Evolutionary conservation across 225 moss, liverwort and hornwort species (phyloP).

Genomic region (Marchantia paleacea): DNA sequence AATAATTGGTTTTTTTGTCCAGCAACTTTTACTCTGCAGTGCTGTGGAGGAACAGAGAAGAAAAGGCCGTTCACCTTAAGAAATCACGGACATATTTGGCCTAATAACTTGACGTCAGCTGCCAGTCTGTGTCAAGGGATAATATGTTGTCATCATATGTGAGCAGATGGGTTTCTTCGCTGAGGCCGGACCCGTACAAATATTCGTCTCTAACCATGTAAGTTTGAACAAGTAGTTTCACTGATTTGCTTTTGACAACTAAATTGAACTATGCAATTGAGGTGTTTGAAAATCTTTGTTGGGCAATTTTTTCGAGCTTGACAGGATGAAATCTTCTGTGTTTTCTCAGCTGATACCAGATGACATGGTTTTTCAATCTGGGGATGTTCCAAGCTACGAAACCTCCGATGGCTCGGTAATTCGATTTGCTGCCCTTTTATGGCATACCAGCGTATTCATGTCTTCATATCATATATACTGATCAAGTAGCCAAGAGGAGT

Average conservation of each 20-base stretch:
- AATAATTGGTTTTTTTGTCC: too few relatives aligned
- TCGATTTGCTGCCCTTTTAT: not conserved
- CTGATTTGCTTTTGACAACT: not conserved
- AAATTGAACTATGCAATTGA: not conserved
- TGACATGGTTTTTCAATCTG: slow-evolving; percentile 87
- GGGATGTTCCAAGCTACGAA: slow-evolving; percentile 82
- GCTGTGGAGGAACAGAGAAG: too few relatives aligned
- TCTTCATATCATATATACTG: not conserved
- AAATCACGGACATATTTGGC: too few relatives aligned
- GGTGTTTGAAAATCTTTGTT: not conserved
- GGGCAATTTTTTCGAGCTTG: not conserved
- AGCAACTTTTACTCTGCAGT: too few relatives aligned
- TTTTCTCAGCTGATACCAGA: slow-evolving; percentile 76
- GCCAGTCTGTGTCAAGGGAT: not conserved
- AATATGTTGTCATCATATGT: not conserved
- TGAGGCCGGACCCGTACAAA: slow-evolving; percentile 90
- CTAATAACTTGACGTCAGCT: not conserved
- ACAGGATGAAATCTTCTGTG: not conserved
- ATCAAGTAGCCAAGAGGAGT: not conserved
- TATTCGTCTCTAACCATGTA: slow-evolving; percentile 92
- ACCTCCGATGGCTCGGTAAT: slow-evolving; percentile 82
- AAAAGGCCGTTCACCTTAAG: too few relatives aligned
- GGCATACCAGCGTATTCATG: not conserved
- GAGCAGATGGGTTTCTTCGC: slow-evolving; percentile 96
- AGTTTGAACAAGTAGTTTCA: slow-evolving; percentile 20